Evolutionary conservation across 2,329 filamentous ascomycete species (phyloP), one percentile per base, ranked within the genome.

Genomic region (Claviceps sp.): DNA sequence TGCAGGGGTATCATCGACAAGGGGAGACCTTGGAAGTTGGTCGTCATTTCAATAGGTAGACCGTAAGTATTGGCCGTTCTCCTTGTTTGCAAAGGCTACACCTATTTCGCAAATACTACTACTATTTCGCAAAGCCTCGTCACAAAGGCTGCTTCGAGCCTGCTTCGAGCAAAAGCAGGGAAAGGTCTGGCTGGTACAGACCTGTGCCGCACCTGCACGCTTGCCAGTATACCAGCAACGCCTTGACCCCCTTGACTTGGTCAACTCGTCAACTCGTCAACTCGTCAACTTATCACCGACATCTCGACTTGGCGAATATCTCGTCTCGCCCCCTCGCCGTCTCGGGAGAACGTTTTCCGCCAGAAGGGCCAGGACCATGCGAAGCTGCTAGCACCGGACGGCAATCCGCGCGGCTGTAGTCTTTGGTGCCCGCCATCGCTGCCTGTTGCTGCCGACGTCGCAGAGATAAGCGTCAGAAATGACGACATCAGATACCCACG

Each of bases 341-440:
- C 44, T 46, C 43, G n/a, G 34, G 3, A 49, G 20, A 16, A 38
- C 45, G 29, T 20, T 22, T 5, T 26, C 20, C 13, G 26, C 36
- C 4, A 36, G 43, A 8, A 14, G 17, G 7, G 13, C 38, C 17
- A 39, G 26, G n/a, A 45, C 37, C 36, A 54, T 54, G 52, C 52
- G n/a, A 50, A 44, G 38, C 47, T 52, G 50, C 44, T 54, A 52
- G 44, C 45, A 45, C 29, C 4, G 16, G n/a, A 47, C 49, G 23
- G 23, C 26, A 43, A 40, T 23, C 17, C 34, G 49, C 42, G 49
- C 26, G 40, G 42, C 42, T 50, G 42, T 39, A 39, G 29, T 16
- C 9, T 34, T 23, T n/a, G 36, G 47, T 44, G 43, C 44, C 45
- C 45, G 44, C 47, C 49, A 40, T 45, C 40, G 36, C 37, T 42